Evolutionary conservation across 345 rosid genomes (phyloP).

Genomic region (Conringia planisiliqua): DNA sequence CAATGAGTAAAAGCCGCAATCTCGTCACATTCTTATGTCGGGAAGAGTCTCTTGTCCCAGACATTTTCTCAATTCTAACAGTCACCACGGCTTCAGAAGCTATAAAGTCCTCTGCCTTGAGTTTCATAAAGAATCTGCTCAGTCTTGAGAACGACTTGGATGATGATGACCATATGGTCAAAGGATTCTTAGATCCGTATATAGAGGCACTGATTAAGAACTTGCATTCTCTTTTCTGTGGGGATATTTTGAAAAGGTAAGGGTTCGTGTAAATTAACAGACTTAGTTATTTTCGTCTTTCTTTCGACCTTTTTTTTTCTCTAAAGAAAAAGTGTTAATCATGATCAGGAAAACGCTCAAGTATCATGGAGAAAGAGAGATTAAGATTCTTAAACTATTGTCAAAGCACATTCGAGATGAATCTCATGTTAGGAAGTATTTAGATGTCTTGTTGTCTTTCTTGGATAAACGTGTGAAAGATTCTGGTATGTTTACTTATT

Average conservation of each 20-base stretch:
- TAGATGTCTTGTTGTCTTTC: slow-evolving; percentile 62
- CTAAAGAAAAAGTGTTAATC: background rate
- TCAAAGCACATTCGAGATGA: slow-evolving; percentile 49
- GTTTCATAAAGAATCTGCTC: slow-evolving; percentile 66
- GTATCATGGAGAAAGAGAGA: slow-evolving; percentile 49
- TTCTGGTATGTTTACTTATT: slow-evolving; percentile 47
- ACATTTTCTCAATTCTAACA: slow-evolving; percentile 67
- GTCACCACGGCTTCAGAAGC: slow-evolving; percentile 65
- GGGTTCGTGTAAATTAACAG: background rate
- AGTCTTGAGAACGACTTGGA: slow-evolving; percentile 56
- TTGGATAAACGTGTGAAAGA: slow-evolving; percentile 42
- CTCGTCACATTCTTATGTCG: slow-evolving; percentile 56
- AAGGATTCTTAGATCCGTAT: slow-evolving; percentile 47
- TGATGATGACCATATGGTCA: slow-evolving; percentile 40
- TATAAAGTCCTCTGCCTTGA: slow-evolving; percentile 53
- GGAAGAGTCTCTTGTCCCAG: slow-evolving; percentile 58
- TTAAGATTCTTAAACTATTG: slow-evolving; percentile 58
- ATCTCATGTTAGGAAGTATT: slow-evolving; percentile 43
- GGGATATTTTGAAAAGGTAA: slow-evolving; percentile 60
- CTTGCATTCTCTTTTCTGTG: slow-evolving; percentile 54
- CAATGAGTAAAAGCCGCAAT: slow-evolving; percentile 73
- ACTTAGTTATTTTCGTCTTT: background rate
- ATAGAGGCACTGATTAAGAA: slow-evolving; percentile 50
- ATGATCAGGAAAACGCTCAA: slow-evolving; percentile 57
- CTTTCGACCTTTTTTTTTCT: background rate